Conservation (phyloP, 768 basidiomycete genomes). For the Neoboletus brunneissimus region DNA sequence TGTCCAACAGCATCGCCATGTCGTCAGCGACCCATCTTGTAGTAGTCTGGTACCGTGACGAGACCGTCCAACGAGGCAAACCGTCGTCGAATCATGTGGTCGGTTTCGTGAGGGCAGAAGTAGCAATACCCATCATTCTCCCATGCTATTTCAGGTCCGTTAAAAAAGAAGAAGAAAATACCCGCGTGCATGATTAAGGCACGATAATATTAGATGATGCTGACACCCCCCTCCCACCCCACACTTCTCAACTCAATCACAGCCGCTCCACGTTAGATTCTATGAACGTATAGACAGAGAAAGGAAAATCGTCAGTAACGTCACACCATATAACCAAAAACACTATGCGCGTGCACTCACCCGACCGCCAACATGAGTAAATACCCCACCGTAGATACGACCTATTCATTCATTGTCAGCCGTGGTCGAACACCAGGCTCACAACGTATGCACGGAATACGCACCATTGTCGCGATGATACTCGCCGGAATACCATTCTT, state of each 20-base stretch:
- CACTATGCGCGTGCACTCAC: slow-evolving; percentile 1
- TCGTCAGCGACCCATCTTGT: not conserved
- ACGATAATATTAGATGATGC: not conserved
- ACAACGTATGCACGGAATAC: not conserved
- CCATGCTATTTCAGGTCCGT: not conserved
- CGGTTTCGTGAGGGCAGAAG: not conserved
- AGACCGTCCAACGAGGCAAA: not conserved
- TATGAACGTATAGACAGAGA: not conserved
- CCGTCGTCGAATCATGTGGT: not conserved
- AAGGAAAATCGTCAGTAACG: not conserved
- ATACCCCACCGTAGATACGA: slow-evolving; percentile 19
- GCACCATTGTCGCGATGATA: slow-evolving; percentile 77
- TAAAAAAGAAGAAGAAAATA: not conserved
- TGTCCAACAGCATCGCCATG: not conserved
- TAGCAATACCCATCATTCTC: not conserved
- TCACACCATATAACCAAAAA: not conserved
- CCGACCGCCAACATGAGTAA: slow-evolving; percentile 15
- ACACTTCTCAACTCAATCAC: not conserved
- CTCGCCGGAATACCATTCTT: slow-evolving; percentile 96
- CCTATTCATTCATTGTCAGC: slow-evolving; percentile 6
- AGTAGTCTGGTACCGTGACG: not conserved
- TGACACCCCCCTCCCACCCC: not conserved
- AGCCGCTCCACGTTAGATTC: not conserved
- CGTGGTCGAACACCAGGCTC: not conserved
- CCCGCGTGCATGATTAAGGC: not conserved